These are phyloP conservation scores for Cryphonectria naterciae DNA, from an alignment of 2,329 filamentous ascomycete species.

Conservation along the genomic window DNA sequence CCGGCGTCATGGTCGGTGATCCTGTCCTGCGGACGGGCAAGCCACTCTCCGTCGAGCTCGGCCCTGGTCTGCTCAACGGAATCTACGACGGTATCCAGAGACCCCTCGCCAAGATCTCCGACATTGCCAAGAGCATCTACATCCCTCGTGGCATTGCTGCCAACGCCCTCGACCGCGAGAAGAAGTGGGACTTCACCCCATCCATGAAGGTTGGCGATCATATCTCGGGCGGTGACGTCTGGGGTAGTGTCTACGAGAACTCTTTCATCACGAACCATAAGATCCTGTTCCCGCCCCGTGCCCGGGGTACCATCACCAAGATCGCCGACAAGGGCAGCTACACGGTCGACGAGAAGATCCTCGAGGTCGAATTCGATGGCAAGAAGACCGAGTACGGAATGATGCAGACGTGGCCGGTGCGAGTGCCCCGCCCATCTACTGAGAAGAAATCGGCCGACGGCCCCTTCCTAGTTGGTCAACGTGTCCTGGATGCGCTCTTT, in stretches of 20 bases:
- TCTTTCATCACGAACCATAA: slow-evolving; percentile 91
- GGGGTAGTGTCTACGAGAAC: slow-evolving; percentile 95
- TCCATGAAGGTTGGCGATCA: slow-evolving; percentile 93
- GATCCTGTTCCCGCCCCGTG: slow-evolving; percentile 88
- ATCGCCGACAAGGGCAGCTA: slow-evolving; percentile 90
- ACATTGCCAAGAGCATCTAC: slow-evolving; percentile 85
- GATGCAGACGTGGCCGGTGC: slow-evolving; percentile 99
- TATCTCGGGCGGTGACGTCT: slow-evolving; percentile 94
- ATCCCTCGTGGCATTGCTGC: slow-evolving; percentile 92
- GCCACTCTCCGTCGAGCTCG: slow-evolving; percentile 95
- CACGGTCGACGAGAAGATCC: slow-evolving; percentile 89
- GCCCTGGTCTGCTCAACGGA: slow-evolving; percentile 95
- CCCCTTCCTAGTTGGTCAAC: slow-evolving; percentile 94
- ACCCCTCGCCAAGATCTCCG: slow-evolving; percentile 83
- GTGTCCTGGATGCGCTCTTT: slow-evolving; percentile 95
- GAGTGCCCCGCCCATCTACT: slow-evolving; percentile 87
- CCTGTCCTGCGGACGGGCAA: slow-evolving; percentile 90
- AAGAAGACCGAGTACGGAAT: slow-evolving; percentile 93
- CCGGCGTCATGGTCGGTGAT: slow-evolving; percentile 94
- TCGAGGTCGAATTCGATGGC: slow-evolving; percentile 96
- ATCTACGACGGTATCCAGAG: slow-evolving; percentile 99
- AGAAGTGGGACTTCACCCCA: slow-evolving; percentile 96
- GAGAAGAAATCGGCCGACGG: slow-evolving; percentile 89
- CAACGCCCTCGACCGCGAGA: slow-evolving; percentile 84
- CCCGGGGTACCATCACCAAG: slow-evolving; percentile 87